A percentile compares a stretch with the other conserved stretches of the same genome.
phyloP scores from a whole-genome alignment of 305 asterid species.

The Solanum hybrid region DNA sequence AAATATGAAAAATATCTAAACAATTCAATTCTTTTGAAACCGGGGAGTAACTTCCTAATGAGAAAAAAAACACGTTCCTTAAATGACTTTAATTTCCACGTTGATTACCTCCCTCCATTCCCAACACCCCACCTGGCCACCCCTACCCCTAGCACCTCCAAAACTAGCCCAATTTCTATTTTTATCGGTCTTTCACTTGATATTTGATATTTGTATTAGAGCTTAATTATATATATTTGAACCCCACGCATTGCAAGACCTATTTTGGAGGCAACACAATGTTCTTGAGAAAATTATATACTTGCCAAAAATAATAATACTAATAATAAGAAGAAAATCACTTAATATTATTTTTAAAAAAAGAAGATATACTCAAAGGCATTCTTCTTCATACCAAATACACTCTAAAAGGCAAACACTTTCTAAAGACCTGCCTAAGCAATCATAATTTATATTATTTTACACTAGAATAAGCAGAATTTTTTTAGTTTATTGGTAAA shows the following conservation, averaged over 20 bases:
- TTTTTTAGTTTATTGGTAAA: neutral
- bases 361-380: neutral
- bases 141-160: neutral
- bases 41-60: no score
- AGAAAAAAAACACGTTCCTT: no score
- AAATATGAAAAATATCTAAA: no score
- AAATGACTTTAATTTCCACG: no score
- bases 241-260: fast-evolving
- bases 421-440: neutral
- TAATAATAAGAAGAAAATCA: neutral
- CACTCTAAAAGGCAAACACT: neutral
- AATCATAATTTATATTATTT: neutral
- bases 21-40: no score
- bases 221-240: neutral
- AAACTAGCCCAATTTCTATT: neutral
- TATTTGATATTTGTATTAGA: neutral
- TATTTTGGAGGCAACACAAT: neutral
- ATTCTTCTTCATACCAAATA: neutral
- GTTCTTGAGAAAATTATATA: neutral
- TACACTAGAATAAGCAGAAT: neutral
- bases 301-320: neutral
- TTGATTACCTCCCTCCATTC: no score
- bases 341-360: neutral
- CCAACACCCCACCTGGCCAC: neutral
- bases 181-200: neutral